phyloP scores from a whole-genome alignment of 1,139 yeast species.

The Suhomyces bokatorum region DNA sequence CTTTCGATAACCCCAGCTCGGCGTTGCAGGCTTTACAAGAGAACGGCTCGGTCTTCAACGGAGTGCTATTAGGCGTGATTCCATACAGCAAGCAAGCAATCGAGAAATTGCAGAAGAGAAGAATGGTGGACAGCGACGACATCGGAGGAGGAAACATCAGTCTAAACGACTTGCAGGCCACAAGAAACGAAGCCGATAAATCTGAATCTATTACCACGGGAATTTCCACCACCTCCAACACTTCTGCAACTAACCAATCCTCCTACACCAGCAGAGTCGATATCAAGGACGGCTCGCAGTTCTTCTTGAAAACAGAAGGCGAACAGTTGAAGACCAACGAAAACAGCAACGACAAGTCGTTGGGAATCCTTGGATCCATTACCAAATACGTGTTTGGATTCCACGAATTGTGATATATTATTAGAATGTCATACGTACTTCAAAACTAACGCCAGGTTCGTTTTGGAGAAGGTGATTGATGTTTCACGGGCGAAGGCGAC shows the following conservation, averaged over 20 bases:
- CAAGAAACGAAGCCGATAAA: constrained; percentile 1
- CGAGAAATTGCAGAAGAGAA: constrained; percentile 62
- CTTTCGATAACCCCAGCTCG: constrained; percentile 72
- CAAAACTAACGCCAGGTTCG: constrained; percentile 8
- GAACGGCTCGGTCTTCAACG: constrained; percentile 72
- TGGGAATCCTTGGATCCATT: constrained; percentile 37
- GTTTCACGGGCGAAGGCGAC: constrained; percentile 15
- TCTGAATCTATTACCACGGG: neutral
- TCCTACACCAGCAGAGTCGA: constrained; percentile 32
- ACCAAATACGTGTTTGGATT: constrained; percentile 47
- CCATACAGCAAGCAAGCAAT: constrained; percentile 62
- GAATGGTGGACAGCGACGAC: constrained; percentile 53
- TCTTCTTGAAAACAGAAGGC: constrained; percentile 34
- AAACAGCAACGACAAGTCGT: constrained; percentile 27
- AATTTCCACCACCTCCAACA: neutral
- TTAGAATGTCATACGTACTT: neutral
- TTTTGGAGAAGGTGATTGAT: constrained; percentile 12
- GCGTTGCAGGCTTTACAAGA: constrained; percentile 85
- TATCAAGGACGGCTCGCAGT: constrained; percentile 42
- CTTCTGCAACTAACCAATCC: constrained; percentile 1
- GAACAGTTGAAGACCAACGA: constrained; percentile 15
- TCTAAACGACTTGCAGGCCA: constrained; percentile 8
- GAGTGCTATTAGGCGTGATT: constrained; percentile 74
- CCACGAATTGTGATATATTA: constrained; percentile 36
- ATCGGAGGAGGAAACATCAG: constrained; percentile 46